Evolutionary conservation across 805 yeast genomes (phyloP), one percentile per base, ranked within the genome.

Genomic region (Schwanniomyces pseudopolymorphus): DNA sequence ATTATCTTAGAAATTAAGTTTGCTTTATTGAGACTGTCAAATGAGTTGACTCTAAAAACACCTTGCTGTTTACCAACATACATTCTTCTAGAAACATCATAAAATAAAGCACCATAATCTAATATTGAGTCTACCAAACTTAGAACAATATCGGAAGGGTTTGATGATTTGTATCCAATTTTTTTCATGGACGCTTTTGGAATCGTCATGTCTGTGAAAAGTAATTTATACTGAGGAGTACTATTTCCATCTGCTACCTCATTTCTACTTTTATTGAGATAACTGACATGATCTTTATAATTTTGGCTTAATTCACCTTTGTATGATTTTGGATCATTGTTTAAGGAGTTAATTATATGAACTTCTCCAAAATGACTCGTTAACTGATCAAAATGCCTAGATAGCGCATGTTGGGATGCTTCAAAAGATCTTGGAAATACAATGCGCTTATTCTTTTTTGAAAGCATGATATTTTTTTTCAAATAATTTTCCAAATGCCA

Each of bases 401-500:
- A 54, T 44, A 80, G 75, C 0, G 83, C 80, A 59, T 75, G 78
- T 44, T 72, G 77, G 2, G 81, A 72, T 1, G 83, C 79, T 47
- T 79, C 84, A 40, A 71, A 70, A 0, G 83, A 77, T 42, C 81
- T 64, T 1, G 81, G 77, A 48, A 78, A 75, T 10, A 69, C 67
- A 10, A 73, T 55, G 33, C 68, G 67, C 50, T 72, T 75, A n/a
- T 76, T 73, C 40, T 57, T 59, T 31, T 58, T 61, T 8, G 59
- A 51, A 8, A 74, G 60, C 8, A 78, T 48, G 33, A 70, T 46
- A 25, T 55, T 63, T 45, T 60, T 64, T 39, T 65, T 67, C 42
- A 78, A 63, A 49, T 71, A 72, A 42, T 65, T 68, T 43, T 76
- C 81, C 26, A 77, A 52, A 44, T 79, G 78, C 83, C 83, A 80